Conservation (phyloP, 2,329 filamentous ascomycete species). For the Lecanicillium sp. region DNA sequence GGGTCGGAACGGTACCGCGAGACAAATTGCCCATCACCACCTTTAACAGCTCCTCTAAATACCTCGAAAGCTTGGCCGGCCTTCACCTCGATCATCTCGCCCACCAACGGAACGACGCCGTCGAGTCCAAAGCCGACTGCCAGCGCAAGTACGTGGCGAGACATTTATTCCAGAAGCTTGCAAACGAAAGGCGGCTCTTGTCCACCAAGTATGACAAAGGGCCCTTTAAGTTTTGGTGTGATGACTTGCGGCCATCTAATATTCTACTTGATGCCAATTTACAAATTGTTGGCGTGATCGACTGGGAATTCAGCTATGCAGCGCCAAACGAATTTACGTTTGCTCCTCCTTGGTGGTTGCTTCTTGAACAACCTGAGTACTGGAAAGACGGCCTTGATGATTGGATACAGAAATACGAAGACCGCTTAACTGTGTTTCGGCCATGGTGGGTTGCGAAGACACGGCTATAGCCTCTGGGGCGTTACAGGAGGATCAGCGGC, state of each 20-base stretch:
- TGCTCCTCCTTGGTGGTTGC: slow-evolving; percentile 1
- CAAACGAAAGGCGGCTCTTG: neutral
- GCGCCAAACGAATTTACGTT: neutral
- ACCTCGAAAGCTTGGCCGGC: neutral
- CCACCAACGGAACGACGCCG: neutral
- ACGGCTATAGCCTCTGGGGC: neutral
- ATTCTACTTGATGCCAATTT: neutral
- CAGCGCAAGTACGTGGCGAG: neutral
- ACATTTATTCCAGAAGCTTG: neutral
- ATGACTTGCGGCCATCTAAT: neutral
- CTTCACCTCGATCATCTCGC: neutral
- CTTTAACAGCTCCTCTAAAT: neutral
- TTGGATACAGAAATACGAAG: neutral
- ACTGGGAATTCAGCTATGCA: slow-evolving; percentile 1
- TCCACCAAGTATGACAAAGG: neutral
- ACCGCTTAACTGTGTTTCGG: neutral
- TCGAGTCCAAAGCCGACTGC: neutral
- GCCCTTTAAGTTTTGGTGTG: neutral
- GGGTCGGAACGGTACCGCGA: neutral
- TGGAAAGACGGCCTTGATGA: neutral
- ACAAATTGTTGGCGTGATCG: neutral
- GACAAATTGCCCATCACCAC: neutral
- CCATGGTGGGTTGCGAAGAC: neutral
- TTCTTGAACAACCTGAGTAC: neutral
- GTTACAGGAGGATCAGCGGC: neutral